Conservation (phyloP, 2,329 filamentous ascomycete species). For the Fusarium euwallaceae region DNA sequence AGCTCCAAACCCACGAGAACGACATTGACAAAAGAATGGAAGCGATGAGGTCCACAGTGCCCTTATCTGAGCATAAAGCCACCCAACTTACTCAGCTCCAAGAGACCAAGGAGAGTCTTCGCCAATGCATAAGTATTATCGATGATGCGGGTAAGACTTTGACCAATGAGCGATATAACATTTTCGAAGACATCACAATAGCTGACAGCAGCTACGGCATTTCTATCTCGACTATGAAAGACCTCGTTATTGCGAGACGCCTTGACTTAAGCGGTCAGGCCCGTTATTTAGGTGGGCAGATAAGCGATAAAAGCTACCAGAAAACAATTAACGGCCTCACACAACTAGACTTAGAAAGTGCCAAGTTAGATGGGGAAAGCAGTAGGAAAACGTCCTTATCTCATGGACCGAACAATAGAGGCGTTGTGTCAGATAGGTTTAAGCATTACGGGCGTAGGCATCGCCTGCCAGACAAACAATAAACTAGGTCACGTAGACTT, state of each 20-base stretch:
- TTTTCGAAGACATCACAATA: slow-evolving; percentile 45
- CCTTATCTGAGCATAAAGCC: slow-evolving; percentile 23
- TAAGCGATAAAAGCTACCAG: slow-evolving; percentile 14
- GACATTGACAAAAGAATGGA: slow-evolving; percentile 33
- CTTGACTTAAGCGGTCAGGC: slow-evolving; percentile 36
- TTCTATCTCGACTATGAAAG: slow-evolving; percentile 43
- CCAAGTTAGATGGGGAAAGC: background rate
- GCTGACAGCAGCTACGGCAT: slow-evolving; percentile 40
- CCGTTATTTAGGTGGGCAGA: slow-evolving; percentile 26
- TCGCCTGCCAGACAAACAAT: background rate
- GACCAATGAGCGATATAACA: slow-evolving; percentile 36
- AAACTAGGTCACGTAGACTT: background rate
- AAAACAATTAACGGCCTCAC: background rate
- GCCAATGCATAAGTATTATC: slow-evolving; percentile 40
- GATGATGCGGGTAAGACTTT: slow-evolving; percentile 33
- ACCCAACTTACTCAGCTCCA: slow-evolving; percentile 33
- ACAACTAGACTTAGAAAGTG: background rate
- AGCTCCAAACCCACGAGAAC: slow-evolving; percentile 30
- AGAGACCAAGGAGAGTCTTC: slow-evolving; percentile 40
- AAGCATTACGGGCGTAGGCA: background rate
- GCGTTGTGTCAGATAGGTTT: background rate
- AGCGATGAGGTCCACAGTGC: slow-evolving; percentile 12
- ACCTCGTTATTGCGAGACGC: slow-evolving; percentile 40
- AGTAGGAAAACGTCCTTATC: background rate
- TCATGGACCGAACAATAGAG: background rate